phyloP scores from a whole-genome alignment of 768 basidiomycete genomes.

The Mycena chlorophos region DNA sequence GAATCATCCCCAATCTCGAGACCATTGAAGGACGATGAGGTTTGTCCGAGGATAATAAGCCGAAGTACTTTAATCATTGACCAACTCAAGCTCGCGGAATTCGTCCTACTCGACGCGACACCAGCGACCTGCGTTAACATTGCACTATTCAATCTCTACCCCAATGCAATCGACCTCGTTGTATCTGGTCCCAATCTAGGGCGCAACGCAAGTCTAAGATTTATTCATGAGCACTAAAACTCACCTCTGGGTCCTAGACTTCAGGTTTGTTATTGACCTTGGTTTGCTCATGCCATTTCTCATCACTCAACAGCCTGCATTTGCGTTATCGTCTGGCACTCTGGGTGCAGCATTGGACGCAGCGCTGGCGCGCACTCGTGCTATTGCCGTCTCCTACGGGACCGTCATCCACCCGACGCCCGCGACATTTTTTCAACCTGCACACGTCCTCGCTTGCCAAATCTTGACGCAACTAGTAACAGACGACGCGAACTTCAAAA shows the following conservation, averaged over 20 bases:
- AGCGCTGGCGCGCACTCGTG: conserved; percentile 65
- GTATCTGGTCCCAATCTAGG: conserved; percentile 88
- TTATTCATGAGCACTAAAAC: neutral
- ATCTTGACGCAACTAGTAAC: conserved; percentile 78
- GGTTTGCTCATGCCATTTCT: neutral
- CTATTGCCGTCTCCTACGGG: conserved; percentile 89
- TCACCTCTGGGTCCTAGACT: conserved; percentile 32
- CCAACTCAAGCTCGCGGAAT: conserved; percentile 78
- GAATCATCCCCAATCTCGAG: conserved; percentile 64
- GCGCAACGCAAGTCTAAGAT: conserved; percentile 46
- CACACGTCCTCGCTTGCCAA: conserved; percentile 63
- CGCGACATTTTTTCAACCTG: conserved; percentile 58
- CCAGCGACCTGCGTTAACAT: conserved; percentile 93
- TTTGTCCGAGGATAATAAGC: no score
- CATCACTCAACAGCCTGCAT: conserved; percentile 49
- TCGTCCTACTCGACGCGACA: conserved; percentile 91
- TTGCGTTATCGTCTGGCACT: conserved; percentile 88
- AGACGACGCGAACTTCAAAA: conserved; percentile 57
- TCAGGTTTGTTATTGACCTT: conserved; percentile 51
- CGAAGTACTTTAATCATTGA: no score
- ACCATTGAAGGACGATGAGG: conserved; percentile 74
- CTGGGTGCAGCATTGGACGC: conserved; percentile 88
- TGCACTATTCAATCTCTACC: conserved; percentile 85
- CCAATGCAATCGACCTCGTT: conserved; percentile 85
- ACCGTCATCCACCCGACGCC: conserved; percentile 73